phyloP scores from a whole-genome alignment of 371 early-diverging fungal species.

The Rhizopus arrhizus region DNA sequence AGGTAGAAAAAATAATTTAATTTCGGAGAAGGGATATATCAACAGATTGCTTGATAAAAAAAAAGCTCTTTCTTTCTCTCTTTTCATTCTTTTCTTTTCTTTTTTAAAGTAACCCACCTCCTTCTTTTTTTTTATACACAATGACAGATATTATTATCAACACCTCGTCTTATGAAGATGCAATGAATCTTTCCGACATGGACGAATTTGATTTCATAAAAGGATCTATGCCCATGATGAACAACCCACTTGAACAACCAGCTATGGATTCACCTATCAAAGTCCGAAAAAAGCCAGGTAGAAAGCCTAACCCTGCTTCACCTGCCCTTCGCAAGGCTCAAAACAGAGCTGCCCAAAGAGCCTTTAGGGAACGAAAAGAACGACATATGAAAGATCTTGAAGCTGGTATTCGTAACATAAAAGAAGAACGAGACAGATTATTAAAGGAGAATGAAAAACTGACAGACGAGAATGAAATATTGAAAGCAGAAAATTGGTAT shows the following conservation, averaged over 20 bases:
- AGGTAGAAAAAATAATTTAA: neutral
- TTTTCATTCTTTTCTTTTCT: neutral
- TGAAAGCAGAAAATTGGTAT: slow-evolving; percentile 64
- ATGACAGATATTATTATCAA: slow-evolving; percentile 22
- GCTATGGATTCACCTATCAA: slow-evolving; percentile 18
- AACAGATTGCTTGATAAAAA: neutral
- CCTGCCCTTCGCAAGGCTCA: slow-evolving; percentile 75
- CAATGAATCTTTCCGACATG: slow-evolving; percentile 26
- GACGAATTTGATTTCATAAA: slow-evolving; percentile 21
- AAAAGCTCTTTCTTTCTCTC: neutral
- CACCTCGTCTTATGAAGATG: slow-evolving; percentile 27
- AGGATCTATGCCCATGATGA: neutral
- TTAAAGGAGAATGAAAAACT: slow-evolving; percentile 54
- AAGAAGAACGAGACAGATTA: slow-evolving; percentile 51
- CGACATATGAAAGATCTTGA: slow-evolving; percentile 69
- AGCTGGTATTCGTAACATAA: slow-evolving; percentile 58
- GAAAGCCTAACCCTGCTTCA: slow-evolving; percentile 75
- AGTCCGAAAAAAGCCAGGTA: slow-evolving; percentile 73
- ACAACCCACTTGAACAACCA: neutral
- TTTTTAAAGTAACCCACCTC: neutral
- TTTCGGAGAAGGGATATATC: neutral
- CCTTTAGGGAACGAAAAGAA: slow-evolving; percentile 79
- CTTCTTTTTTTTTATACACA: slow-evolving; percentile 4
- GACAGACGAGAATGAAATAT: slow-evolving; percentile 48
- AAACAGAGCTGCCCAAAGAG: slow-evolving; percentile 79